These are phyloP conservation scores for Carex sylvatica DNA, from an alignment of 202 grass and related monocot genomes.

Conservation along the genomic window DNA sequence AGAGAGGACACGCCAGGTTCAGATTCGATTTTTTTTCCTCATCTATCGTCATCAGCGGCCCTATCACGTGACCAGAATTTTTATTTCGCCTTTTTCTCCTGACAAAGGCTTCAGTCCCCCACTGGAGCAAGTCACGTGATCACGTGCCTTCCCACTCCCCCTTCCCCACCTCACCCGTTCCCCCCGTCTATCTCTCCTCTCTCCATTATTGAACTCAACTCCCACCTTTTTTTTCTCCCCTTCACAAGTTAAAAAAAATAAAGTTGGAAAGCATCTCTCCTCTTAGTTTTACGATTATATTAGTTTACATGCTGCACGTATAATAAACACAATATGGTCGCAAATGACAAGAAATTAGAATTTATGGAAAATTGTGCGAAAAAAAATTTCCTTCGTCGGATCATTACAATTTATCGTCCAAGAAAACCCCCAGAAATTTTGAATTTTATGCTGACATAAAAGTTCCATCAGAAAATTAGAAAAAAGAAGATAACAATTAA, in stretches of 20 bases:
- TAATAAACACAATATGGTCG: background rate
- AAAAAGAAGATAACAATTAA: slow-evolving; percentile 28
- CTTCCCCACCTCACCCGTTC: background rate
- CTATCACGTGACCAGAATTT: slow-evolving; percentile 36
- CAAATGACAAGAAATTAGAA: slow-evolving; percentile 6
- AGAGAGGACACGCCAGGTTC: background rate
- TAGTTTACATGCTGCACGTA: background rate
- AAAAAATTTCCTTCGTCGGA: slow-evolving; percentile 22
- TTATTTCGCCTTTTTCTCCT: slow-evolving; percentile 32
- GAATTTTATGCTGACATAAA: slow-evolving; percentile 29
- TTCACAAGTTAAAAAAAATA: background rate
- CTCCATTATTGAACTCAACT: slow-evolving; percentile 30
- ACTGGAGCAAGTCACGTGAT: slow-evolving; percentile 33
- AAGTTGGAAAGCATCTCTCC: background rate
- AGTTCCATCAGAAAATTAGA: slow-evolving; percentile 12
- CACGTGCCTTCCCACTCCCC: slow-evolving; percentile 29
- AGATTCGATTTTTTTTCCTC: slow-evolving; percentile 18
- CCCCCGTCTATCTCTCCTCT: background rate
- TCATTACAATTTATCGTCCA: slow-evolving; percentile 27
- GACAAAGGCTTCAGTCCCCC: slow-evolving; percentile 30
- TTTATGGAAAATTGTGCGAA: slow-evolving; percentile 20
- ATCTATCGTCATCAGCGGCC: slow-evolving; percentile 25
- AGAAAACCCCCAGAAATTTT: slow-evolving; percentile 12
- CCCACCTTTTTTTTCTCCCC: background rate
- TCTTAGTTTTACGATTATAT: slow-evolving; percentile 3